Percentiles rank a stretch among this genome's conserved stretches.
phyloP scores from a whole-genome alignment of 768 basidiomycete species.

The Tricholoma sp. region DNA sequence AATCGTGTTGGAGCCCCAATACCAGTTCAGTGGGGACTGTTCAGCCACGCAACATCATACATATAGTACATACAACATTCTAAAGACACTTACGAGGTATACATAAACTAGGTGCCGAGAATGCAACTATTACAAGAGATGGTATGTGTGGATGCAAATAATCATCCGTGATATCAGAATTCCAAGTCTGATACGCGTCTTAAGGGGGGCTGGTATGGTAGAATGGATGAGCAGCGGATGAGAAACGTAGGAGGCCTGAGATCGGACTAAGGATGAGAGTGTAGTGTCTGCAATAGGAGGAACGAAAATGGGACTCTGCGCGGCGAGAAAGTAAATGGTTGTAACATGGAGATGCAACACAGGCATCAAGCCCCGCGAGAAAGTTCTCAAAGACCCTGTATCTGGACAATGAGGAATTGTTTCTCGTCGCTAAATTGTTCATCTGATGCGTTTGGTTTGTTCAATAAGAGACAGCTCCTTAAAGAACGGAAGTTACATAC shows the following conservation, averaged over 20 bases:
- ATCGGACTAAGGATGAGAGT: background rate
- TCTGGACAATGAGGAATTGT: conserved; percentile 91
- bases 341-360: background rate
- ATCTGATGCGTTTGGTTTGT: conserved; percentile 39
- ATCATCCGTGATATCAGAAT: background rate
- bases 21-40: no score
- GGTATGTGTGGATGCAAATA: background rate
- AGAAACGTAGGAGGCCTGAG: background rate
- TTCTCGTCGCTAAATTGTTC: conserved; percentile 99
- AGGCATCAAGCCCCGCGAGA: background rate
- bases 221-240: background rate
- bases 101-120: background rate
- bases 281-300: background rate
- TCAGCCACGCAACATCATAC: no score
- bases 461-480: background rate
- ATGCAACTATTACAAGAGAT: background rate
- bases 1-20: background rate
- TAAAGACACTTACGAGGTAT: background rate
- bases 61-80: background rate
- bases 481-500: conserved; percentile 33
- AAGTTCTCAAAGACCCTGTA: conserved; percentile 57
- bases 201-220: background rate
- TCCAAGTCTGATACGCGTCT: background rate
- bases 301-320: background rate
- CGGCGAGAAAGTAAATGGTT: background rate